Evolutionary conservation across 2,329 filamentous ascomycete genomes (phyloP).

Genomic region (Clonostachys rosea): DNA sequence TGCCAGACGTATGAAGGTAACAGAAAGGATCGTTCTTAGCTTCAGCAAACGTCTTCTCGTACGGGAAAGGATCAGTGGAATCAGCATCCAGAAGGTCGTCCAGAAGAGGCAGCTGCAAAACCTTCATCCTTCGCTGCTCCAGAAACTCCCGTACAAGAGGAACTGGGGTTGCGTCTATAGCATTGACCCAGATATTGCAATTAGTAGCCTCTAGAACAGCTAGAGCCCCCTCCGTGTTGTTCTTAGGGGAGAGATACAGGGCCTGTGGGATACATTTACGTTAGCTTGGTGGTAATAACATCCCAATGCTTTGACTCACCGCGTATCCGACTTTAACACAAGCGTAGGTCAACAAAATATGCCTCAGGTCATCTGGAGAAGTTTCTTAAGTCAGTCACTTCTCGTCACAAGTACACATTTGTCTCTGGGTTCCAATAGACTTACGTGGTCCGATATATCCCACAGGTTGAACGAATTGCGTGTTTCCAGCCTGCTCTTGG

Average conservation of each 20-base stretch:
- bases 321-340: constrained; percentile 24
- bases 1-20: constrained; percentile 36
- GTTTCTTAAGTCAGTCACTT: neutral
- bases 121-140: constrained; percentile 7
- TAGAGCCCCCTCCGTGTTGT: constrained; percentile 18
- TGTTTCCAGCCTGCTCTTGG: constrained; percentile 8
- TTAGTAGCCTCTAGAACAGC: constrained; percentile 15
- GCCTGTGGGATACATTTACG: constrained; percentile 9
- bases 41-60: constrained; percentile 20
- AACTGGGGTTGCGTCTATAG: constrained; percentile 10
- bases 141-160: constrained; percentile 11
- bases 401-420: too few relatives aligned
- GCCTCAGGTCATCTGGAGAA: constrained; percentile 18
- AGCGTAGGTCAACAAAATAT: constrained; percentile 19
- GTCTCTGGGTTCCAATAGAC: constrained; percentile 2
- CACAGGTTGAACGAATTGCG: constrained; percentile 9
- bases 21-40: constrained; percentile 18
- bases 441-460: constrained; percentile 25
- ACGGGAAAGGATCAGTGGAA: constrained; percentile 28
- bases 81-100: neutral
- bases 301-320: constrained; percentile 9
- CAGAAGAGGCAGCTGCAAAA: constrained; percentile 6
- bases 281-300: too few relatives aligned
- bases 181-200: constrained; percentile 15
- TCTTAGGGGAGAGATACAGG: constrained; percentile 21